Evolutionary conservation across 305 asterid species (phyloP), one percentile per base, ranked within the genome.

Genomic region (Solanum hybrid): DNA sequence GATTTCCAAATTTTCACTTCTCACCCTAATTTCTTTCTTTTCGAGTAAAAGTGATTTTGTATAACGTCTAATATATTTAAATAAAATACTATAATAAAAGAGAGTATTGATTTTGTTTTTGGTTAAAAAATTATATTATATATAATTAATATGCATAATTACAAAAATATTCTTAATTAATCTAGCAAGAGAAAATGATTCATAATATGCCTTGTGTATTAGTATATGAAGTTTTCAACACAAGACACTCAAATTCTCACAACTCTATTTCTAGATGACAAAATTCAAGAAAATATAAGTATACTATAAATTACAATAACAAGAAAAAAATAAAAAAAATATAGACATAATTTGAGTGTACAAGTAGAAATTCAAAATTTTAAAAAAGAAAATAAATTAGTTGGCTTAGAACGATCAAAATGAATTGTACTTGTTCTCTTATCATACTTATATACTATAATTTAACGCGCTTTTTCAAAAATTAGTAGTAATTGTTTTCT

Each of bases 391-490:
- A 66, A 1, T n/a, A 66, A 24, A 3, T 4, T 10, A 66, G 3
- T n/a, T 66, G 75, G 11, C 31, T 66, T 66, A 2, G 13, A 10
- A n/a, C 14, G 3, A 66, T 1, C 13, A 66, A 66, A n/a, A 1
- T 10, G 29, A 66, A 66, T n/a, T 51, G n/a, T 51, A 51, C n/a
- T 51, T 51, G n/a, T 51, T 51, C 8, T 2, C 22, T 51, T 51
- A 51, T 51, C 27, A 22, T 64, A 22, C 26, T 64, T 8, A 64
- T 22, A 2, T 64, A 3, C 5, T 64, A 10, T 0, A n/a, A 1
- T 24, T 66, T 4, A 2, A 66, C 15, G 0, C 7, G 0, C 0
- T 3, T n/a, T 66, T 66, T 4, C 0, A n/a, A 24, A n/a, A 15
- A 51, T 0, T 51, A 15, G 7, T 6, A 5, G 9, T 51, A 6